These are phyloP conservation scores for Jatropha multifida DNA, from an alignment of 441 rosid species.

Conservation along the genomic window DNA sequence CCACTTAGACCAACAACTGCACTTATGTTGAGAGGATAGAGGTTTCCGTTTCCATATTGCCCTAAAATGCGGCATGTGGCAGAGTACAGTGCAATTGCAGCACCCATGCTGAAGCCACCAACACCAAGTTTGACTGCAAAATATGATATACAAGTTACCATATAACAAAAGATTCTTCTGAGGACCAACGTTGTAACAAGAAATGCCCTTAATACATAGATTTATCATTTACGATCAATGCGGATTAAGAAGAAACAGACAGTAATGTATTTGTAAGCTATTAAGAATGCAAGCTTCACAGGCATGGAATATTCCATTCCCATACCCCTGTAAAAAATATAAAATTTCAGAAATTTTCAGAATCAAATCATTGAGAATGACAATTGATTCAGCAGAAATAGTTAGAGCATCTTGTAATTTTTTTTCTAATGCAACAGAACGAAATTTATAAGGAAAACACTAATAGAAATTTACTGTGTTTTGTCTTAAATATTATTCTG, in stretches of 20 bases:
- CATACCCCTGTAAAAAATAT: neutral
- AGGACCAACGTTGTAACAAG: neutral
- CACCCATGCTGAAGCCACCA: constrained; percentile 99
- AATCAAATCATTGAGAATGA: neutral
- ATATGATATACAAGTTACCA: neutral
- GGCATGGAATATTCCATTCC: neutral
- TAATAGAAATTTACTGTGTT: too few relatives aligned
- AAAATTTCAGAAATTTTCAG: neutral
- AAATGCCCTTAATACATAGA: neutral
- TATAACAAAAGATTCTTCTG: neutral
- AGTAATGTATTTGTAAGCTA: neutral
- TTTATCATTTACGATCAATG: neutral
- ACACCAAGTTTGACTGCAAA: constrained; percentile 79
- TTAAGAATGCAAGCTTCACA: neutral
- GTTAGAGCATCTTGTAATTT: neutral
- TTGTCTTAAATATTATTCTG: neutral
- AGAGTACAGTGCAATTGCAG: constrained; percentile 78
- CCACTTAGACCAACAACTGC: constrained; percentile 47
- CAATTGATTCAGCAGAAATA: neutral
- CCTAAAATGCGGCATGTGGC: constrained; percentile 68
- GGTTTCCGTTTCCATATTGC: constrained; percentile 67
- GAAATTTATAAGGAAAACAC: too few relatives aligned
- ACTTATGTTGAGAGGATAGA: constrained; percentile 61
- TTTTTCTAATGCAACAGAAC: neutral
- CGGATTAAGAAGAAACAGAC: neutral